Evolutionary conservation across 202 grass and related monocot species (phyloP).

Genomic region (Panicum virgatum): DNA sequence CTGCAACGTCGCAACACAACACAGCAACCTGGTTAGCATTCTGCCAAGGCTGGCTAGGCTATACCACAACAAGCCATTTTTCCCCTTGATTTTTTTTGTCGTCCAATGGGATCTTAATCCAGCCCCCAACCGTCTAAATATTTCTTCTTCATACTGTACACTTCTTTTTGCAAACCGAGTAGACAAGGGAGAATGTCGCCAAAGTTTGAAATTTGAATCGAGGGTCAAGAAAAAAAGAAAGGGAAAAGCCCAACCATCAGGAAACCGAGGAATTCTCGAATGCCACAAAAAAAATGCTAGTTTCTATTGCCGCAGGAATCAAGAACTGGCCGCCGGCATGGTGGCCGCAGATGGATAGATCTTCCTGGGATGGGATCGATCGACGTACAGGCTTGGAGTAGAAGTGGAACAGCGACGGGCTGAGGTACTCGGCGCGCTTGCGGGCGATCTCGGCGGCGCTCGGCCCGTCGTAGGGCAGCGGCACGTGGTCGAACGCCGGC

Average conservation of each 20-base stretch:
- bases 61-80: background rate
- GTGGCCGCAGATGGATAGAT: background rate
- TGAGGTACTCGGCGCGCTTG: constrained; percentile 82
- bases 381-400: constrained; percentile 67
- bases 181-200: too few species aligned
- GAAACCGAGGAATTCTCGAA: too few species aligned
- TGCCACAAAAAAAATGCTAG: background rate
- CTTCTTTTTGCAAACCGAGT: too few species aligned
- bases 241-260: too few species aligned
- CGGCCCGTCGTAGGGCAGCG: constrained; percentile 70
- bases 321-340: background rate
- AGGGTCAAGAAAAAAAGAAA: background rate
- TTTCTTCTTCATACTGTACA: too few species aligned
- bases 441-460: constrained; percentile 63
- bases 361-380: background rate
- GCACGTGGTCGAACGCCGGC: constrained; percentile 68
- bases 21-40: too few species aligned
- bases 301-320: background rate
- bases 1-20: constrained; percentile 31
- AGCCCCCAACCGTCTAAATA: too few species aligned
- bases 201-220: background rate
- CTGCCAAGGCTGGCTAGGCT: background rate
- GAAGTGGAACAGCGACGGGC: constrained; percentile 82
- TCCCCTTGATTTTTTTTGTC: too few species aligned
- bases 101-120: too few species aligned